Base-by-base conservation (phyloP, 768 basidiomycete genomes). In the Gloeostereum incarnatum region DNA sequence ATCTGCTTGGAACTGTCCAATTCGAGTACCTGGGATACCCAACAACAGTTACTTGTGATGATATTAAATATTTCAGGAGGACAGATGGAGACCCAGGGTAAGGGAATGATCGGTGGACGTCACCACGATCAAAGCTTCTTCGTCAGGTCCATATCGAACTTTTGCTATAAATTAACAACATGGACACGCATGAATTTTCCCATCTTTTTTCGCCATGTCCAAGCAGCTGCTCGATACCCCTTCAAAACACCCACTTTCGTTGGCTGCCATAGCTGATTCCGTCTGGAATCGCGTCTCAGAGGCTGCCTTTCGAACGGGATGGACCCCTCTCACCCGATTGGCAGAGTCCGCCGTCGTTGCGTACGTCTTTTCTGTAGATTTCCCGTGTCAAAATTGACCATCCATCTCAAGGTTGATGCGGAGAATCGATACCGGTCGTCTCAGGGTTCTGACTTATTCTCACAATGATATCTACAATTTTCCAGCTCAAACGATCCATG, bases 331-430 rank as follows among this genome's bases (percentile, higher is more conserved):
- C 5, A 58, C 62, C 6, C 52, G 60, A 43, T 42, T 70, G 3
- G 62, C 69, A 17, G 62, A 73, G 49, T 53, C 59, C 32, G 70
- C 66, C 3, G 71, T 69, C 13, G 56, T 73, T 30, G 53, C 66
- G 72, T 71, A 49, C 33, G 69, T 48, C 24, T 22, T 21, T 2
- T 38, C 40, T 36, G 47, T 22, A 41, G 39, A 19, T 33, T 40
- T 40, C 19, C 41, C 35, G 7, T 11, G n/a, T 18, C 25, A 35
- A 16, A 14, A 23, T 13, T 38, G 19, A 38, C 35, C 17, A 32
- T 31, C 20, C 34, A 8, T 29, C 29, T 19, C 14, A 33, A 69
- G 69, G 29, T 42, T 70, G 6, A 66, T 71, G 61, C 55, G 61
- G 33, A 68, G 60, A 19, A 70, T 76, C 29, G 49, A 58, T 6